Base-by-base conservation (phyloP, 176 grass and related monocot species). In the Rhynchospora tenuis region DNA sequence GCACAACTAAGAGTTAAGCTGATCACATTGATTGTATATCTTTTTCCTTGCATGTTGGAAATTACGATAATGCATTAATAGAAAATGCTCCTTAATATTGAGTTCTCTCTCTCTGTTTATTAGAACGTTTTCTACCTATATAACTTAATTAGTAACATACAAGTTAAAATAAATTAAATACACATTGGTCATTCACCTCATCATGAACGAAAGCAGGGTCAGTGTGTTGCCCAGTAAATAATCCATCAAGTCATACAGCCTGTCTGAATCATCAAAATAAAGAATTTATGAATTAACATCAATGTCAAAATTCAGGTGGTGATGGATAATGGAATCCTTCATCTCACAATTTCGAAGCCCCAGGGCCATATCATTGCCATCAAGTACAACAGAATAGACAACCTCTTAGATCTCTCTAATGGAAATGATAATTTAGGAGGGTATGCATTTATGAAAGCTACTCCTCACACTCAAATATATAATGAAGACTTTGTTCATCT, bases 271-370 rank as follows among this genome's bases (percentile, higher is more conserved):
- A 59, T 59, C n/a, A 59, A 48, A 48, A 75, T 22, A 22, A 23
- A 20, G 71, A 75, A 15, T 51, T 20, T 48, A 24, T 38, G 33
- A 2, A 38, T 46, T 48, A 48, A 75, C 9, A 23, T 48, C 8
- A 12, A 23, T 48, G 43, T 48, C 51, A 27, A 75, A 51, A 58
- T 72, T 65, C 17, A 97, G 89, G 88, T 93, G 67, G 2, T 93
- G 0, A 88, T 97, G 50, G 88, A 90, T 69, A 97, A 97, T 60
- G 94, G 91, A 17, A 19, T 97, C 52, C 78, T 97, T 48, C 86
- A 90, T 85, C 62, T 97, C 58, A 69, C 84, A 9, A 59, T 92
- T 57, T 89, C 89, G 1, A 91, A 81, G 2, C 91, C 94, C 3
- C 69, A 59, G 59, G 94, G 91, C 26, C 79, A 86, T 6, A 72